These are phyloP conservation scores for Penicillium sp. DNA, from an alignment of 2,329 filamentous ascomycete species.

Conservation along the genomic window DNA sequence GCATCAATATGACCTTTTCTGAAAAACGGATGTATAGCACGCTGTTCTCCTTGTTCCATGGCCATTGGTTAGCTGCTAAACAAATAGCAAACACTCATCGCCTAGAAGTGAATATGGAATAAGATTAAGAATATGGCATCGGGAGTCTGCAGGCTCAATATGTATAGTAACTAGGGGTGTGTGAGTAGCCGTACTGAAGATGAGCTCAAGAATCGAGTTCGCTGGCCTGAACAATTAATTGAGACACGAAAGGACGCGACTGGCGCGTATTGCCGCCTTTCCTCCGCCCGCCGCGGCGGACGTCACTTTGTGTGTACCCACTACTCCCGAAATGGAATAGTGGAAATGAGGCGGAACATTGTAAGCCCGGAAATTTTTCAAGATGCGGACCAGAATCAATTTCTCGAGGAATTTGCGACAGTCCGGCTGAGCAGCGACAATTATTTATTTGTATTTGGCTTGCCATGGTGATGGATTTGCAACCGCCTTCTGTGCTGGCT, in stretches of 20 bases:
- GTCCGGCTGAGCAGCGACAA: constrained; percentile 19
- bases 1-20: constrained; percentile 38
- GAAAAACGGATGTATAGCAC: constrained; percentile 48
- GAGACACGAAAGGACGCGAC: constrained; percentile 26
- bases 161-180: not conserved
- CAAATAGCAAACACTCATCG: constrained; percentile 32
- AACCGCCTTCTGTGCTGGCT: constrained; percentile 49
- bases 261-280: constrained; percentile 25
- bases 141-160: not conserved
- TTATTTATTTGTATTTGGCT: not conserved
- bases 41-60: constrained; percentile 46
- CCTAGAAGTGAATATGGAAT: not conserved
- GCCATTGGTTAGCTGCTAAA: constrained; percentile 38
- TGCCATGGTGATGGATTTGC: constrained; percentile 53
- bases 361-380: constrained; percentile 45
- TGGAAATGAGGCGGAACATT: constrained; percentile 30
- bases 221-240: not conserved
- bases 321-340: constrained; percentile 1
- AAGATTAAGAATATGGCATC: not conserved
- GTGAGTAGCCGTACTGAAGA: not conserved
- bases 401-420: constrained; percentile 18
- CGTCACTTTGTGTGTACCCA: constrained; percentile 20
- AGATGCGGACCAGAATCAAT: constrained; percentile 27
- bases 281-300: constrained; percentile 7
- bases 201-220: not conserved